Evolutionary conservation across 371 early-diverging fungal species (phyloP).

Genomic region (Apophysomyces trapeziformis): DNA sequence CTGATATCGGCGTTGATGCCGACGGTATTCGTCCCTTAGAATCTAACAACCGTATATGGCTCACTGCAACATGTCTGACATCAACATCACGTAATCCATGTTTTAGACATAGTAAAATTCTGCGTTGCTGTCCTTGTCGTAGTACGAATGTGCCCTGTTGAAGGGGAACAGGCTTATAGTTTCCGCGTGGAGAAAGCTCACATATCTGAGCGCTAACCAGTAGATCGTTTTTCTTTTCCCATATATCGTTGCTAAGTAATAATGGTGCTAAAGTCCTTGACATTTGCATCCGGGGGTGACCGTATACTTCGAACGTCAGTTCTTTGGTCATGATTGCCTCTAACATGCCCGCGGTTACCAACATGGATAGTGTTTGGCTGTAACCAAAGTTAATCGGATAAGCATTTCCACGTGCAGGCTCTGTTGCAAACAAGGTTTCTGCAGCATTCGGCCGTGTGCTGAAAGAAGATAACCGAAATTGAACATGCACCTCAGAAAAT

Average conservation of each 20-base stretch:
- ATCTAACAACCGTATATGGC: constrained; percentile 52
- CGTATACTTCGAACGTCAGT: constrained; percentile 66
- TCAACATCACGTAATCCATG: constrained; percentile 70
- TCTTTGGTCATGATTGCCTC: constrained; percentile 49
- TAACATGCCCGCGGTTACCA: constrained; percentile 48
- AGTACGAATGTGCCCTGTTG: constrained; percentile 18
- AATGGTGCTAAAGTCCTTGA: constrained; percentile 1
- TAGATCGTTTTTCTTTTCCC: constrained; percentile 63
- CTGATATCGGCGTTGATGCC: constrained; percentile 19
- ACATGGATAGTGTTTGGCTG: constrained; percentile 61
- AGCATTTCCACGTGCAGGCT: constrained; percentile 59
- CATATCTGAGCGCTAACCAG: constrained; percentile 68
- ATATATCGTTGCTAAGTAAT: constrained; percentile 19
- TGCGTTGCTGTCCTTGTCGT: constrained; percentile 16
- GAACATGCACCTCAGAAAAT: constrained; percentile 78
- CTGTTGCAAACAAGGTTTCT: constrained; percentile 69
- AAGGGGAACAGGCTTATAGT: constrained; percentile 66
- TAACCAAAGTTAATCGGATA: constrained; percentile 60
- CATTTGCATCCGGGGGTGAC: constrained; percentile 37
- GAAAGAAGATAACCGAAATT: constrained; percentile 70
- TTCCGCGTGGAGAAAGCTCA: constrained; percentile 65
- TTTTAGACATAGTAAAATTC: constrained; percentile 46
- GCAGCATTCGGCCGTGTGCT: constrained; percentile 29
- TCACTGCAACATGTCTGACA: constrained; percentile 50
- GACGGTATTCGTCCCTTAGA: constrained; percentile 42